A percentile compares a stretch with the other conserved stretches of the same genome.
These are phyloP conservation scores for Litsea cubeba DNA, from an alignment of 164 flowering plant genomes.

Conservation along the genomic window DNA sequence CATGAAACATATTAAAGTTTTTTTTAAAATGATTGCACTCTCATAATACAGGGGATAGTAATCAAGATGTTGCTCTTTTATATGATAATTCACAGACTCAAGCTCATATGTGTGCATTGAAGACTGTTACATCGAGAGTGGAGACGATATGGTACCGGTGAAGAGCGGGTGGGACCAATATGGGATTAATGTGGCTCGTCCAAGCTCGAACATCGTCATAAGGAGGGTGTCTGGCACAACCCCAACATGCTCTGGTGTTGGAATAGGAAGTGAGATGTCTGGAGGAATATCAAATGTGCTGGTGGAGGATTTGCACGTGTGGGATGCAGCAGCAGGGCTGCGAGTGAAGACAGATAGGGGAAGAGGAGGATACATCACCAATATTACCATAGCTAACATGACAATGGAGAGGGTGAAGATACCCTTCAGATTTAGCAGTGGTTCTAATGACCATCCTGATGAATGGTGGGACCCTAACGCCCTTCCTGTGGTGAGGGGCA, in stretches of 20 bases:
- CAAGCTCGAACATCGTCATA: constrained; percentile 75
- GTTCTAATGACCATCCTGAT: constrained; percentile 91
- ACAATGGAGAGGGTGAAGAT: constrained; percentile 75
- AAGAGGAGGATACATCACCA: constrained; percentile 82
- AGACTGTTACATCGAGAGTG: constrained; percentile 95
- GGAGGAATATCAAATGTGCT: constrained; percentile 75
- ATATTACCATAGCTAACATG: constrained; percentile 61
- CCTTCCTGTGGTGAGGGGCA: constrained; percentile 63
- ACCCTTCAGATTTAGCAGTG: constrained; percentile 87
- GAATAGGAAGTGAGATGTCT: constrained; percentile 99
- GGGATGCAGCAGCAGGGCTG: constrained; percentile 91
- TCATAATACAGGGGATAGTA: no score
- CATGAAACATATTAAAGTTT: no score
- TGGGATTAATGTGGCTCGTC: constrained; percentile 77
- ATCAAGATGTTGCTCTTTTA: no score
- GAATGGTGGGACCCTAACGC: constrained; percentile 42
- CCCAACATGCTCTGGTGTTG: constrained; percentile 96
- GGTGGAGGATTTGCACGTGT: constrained; percentile 59
- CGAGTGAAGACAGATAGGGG: constrained; percentile 84
- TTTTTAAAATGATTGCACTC: no score
- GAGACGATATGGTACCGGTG: constrained; percentile 94
- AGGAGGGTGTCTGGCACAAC: constrained; percentile 92
- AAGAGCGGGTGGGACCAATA: constrained; percentile 99
- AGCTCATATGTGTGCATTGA: constrained; percentile 83
- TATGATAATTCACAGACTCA: constrained; percentile 48